Conservation (phyloP, 2,329 filamentous ascomycete genomes). For the Madurella fahalii region DNA sequence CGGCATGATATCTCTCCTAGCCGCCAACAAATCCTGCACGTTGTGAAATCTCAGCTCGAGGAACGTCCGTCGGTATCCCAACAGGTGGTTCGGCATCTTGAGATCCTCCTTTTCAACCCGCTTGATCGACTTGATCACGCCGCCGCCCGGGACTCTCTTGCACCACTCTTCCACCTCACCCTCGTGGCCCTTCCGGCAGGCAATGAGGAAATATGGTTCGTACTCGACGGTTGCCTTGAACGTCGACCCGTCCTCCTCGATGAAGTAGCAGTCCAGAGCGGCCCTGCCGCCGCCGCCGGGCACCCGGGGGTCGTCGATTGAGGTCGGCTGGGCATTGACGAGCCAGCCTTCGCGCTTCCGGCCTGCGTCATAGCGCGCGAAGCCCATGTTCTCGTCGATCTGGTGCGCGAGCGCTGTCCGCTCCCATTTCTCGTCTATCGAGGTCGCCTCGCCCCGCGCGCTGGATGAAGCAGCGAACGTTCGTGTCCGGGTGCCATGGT, state of each 20-base stretch:
- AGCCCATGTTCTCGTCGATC: constrained; percentile 95
- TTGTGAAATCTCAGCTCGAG: constrained; percentile 84
- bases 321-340: constrained; percentile 89
- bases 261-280: constrained; percentile 95
- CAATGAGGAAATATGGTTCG: constrained; percentile 92
- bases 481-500: constrained; percentile 66
- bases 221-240: constrained; percentile 98
- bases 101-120: constrained; percentile 89
- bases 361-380: constrained; percentile 84
- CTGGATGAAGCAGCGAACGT: constrained; percentile 75
- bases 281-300: constrained; percentile 83
- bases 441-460: constrained; percentile 76
- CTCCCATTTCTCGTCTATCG: constrained; percentile 89
- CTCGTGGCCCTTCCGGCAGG: constrained; percentile 82
- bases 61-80: constrained; percentile 86
- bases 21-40: constrained; percentile 79
- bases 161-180: constrained; percentile 96
- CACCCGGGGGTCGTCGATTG: constrained; percentile 77
- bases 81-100: constrained; percentile 88
- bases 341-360: constrained; percentile 82
- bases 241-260: constrained; percentile 79
- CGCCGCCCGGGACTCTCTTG: constrained; percentile 70
- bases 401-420: constrained; percentile 74
- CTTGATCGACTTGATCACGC: constrained; percentile 72
- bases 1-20: constrained; percentile 77